Base-by-base conservation (phyloP, 1,139 yeast genomes). In the Yamadazyma atlantica region DNA sequence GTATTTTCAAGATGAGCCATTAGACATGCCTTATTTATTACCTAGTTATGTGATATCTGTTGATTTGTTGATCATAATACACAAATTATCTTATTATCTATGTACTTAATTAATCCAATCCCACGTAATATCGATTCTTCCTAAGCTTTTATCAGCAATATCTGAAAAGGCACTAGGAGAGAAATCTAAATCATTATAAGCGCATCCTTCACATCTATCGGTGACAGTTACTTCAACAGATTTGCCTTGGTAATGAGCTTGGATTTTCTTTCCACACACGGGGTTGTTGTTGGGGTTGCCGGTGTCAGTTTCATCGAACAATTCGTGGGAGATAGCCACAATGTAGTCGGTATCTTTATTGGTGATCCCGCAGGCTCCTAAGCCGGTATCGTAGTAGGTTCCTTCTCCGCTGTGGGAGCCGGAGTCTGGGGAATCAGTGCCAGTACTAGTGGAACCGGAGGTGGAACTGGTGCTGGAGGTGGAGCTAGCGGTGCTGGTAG, bases 291-390 rank as follows among this genome's bases (percentile, higher is more conserved):
- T 70, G 13, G 75, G 66, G 56, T 69, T 66, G 29, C 61, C 64
- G 17, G 58, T 55, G 37, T 56, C 55, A 42, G 60, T 51, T 32
- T 57, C 50, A 43, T 66, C 66, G 43, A 53, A 69, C 42, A 67
- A 53, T 32, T 52, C 46, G 40, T 64, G 62, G 23, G 74, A 65
- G 36, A 70, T 53, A 29, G 75, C 76, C 23, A 65, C 72, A 48
- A 80, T 70, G 47, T 58, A 59, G 51, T 81, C 85, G 17, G 66
- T 32, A 48, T 71, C 79, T 21, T 63, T 37, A 62, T 58, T 71
- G 44, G 66, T 59, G 40, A 49, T 43, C 34, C 86, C 86, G 62
- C 86, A 80, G 21, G 86, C 80, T 39, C 85, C 86, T 42, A 79
- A 59, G 16, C 80, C 84, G 21, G 78, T 61, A 35, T 62, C 61